These are phyloP conservation scores for Aspergillus viridinutans DNA, from an alignment of 2,329 filamentous ascomycete species.

Conservation along the genomic window DNA sequence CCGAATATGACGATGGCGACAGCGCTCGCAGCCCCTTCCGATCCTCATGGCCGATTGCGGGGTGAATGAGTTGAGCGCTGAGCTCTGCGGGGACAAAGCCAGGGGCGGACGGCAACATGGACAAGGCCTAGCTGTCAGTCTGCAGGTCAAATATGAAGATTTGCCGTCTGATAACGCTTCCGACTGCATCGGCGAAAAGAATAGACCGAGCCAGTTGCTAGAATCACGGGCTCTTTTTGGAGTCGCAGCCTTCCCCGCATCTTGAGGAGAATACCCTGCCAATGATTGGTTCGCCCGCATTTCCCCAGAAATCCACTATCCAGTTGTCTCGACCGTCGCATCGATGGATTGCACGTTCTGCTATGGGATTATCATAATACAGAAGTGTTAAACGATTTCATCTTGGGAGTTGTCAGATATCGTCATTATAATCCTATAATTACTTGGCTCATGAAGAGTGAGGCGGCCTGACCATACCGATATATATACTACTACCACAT, in stretches of 20 bases:
- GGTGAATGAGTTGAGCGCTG: slow-evolving; percentile 7
- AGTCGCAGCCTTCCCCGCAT: slow-evolving; percentile 3
- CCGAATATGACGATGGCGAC: slow-evolving; percentile 34
- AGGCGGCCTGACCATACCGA: no score
- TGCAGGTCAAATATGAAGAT: neutral
- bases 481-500: no score
- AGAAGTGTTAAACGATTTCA: no score
- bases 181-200: neutral
- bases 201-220: no score
- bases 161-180: neutral
- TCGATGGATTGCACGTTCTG: no score
- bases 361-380: no score
- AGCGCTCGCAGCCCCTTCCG: slow-evolving; percentile 31
- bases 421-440: no score
- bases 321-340: no score
- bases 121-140: neutral
- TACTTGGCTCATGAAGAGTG: no score
- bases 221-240: neutral
- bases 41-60: slow-evolving; percentile 26
- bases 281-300: neutral
- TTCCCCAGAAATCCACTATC: neutral
- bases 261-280: neutral
- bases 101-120: slow-evolving; percentile 7
- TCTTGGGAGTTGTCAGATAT: no score
- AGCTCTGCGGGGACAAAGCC: slow-evolving; percentile 6